phyloP scores from a whole-genome alignment of 257 asterid genomes.

The Jacaranda mimosifolia region DNA sequence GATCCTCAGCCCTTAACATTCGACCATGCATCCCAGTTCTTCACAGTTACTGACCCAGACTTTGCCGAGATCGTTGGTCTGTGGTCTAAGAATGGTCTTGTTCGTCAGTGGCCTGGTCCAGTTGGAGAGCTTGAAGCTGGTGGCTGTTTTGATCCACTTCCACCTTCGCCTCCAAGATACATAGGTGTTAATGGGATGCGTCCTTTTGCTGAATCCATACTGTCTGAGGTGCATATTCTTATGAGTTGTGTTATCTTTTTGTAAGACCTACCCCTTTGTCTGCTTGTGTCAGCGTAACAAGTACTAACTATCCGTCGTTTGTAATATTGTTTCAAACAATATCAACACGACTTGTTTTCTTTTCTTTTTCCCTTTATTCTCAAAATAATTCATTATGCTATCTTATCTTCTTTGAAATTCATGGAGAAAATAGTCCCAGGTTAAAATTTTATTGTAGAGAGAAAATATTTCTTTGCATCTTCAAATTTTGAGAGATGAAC shows the following conservation, averaged over 20 bases:
- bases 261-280: neutral
- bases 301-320: neutral
- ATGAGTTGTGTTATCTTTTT: neutral
- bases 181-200: conserved; percentile 89
- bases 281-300: neutral
- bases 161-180: conserved; percentile 70
- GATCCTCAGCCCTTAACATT: conserved; percentile 74
- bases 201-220: conserved; percentile 81
- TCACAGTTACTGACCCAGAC: conserved; percentile 72
- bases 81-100: conserved; percentile 77
- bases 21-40: conserved; percentile 98
- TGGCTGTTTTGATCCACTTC: conserved; percentile 68
- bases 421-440: neutral
- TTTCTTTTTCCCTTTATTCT: conserved; percentile 7
- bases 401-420: conserved; percentile 1
- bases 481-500: conserved; percentile 10
- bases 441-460: neutral
- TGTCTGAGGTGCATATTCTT: conserved; percentile 68
- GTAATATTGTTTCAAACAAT: neutral
- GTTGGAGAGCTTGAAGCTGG: conserved; percentile 85
- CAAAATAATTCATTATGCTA: neutral
- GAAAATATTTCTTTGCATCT: neutral
- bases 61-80: conserved; percentile 74
- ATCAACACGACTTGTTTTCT: neutral
- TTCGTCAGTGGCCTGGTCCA: conserved; percentile 72